These are phyloP conservation scores for Microbotryum violaceum DNA, from an alignment of 1,284 basidiomycete genomes.

Conservation along the genomic window DNA sequence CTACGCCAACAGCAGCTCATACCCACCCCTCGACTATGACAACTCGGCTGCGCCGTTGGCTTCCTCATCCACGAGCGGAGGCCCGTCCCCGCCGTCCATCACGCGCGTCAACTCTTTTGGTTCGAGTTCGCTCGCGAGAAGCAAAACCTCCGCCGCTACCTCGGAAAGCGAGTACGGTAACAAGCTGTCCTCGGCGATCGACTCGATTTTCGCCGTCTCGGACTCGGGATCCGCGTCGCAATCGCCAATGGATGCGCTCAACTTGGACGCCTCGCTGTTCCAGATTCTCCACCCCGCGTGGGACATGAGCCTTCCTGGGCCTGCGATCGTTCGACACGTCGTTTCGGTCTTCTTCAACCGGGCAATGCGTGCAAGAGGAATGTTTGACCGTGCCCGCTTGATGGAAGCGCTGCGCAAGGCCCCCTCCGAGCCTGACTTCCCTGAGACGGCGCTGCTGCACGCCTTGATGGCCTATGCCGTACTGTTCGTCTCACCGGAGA, in stretches of 20 bases:
- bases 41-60: too few species aligned
- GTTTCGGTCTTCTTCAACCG: conserved; percentile 25
- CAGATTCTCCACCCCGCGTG: conserved; percentile 22
- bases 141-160: background rate
- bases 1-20: conserved; percentile 9
- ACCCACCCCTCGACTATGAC: conserved; percentile 9
- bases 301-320: conserved; percentile 17
- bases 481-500: conserved; percentile 12
- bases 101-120: too few species aligned
- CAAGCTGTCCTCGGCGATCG: too few species aligned
- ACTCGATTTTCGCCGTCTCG: conserved; percentile 1
- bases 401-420: conserved; percentile 9
- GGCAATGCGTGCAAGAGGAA: conserved; percentile 3
- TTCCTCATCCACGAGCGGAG: too few species aligned
- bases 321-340: conserved; percentile 16
- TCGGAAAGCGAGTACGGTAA: background rate
- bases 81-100: too few species aligned
- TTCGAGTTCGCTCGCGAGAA: too few species aligned
- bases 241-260: conserved; percentile 13
- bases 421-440: conserved; percentile 16
- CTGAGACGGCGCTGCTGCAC: conserved; percentile 26
- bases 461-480: conserved; percentile 25
- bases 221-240: background rate
- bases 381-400: conserved; percentile 19
- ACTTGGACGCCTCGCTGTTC: conserved; percentile 12